Evolutionary conservation across 2,329 filamentous ascomycete genomes (phyloP), one percentile per base, ranked within the genome.

Genomic region (Pyrenochaeta sp.): DNA sequence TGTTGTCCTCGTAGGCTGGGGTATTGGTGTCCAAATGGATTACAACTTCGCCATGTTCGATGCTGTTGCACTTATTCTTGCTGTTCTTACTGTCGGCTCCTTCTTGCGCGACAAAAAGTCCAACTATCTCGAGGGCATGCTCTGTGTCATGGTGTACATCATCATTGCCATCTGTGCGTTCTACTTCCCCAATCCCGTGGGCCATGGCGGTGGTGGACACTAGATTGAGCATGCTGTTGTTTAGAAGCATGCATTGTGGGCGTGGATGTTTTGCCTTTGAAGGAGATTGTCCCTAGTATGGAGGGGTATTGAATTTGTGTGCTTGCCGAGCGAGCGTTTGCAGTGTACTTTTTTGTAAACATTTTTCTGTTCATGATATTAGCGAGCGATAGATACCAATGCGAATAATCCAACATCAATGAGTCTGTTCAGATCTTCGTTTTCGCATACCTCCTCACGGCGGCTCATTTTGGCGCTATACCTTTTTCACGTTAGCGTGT

Each of bases 21-120:
- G 90, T 18, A 77, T 92, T 31, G 76, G 77, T 51, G 54, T 64
- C 5, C 69, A 81, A 5, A 91, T 97, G 85, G 87, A 90, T 58
- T 81, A 97, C 46, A 88, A 92, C 71, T 97, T 97, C 72, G 90
- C 95, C 64, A 82, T 92, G 12, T 97, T 97, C 79, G 91, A 96
- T 78, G 84, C 96, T 17, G 85, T 90, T 51, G 83, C 96, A 59
- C 80, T 97, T 7, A 86, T 97, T 51, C 82, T 97, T 20, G 86
- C 91, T 23, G 94, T 97, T 65, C 81, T 97, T 36, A 91, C 92
- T 0, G 90, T 96, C 2, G 92, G 92, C 1, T 91, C 92, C 57
- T 96, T 97, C 77, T 78, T 97, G 49, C 83, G 92, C 44, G 93
- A 97, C 71, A 87, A 91, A 62, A 94, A 95, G 81, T 91, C 87